Evolutionary conservation across 345 rosid species (phyloP).

Genomic region (Microthlaspi erraticum): DNA sequence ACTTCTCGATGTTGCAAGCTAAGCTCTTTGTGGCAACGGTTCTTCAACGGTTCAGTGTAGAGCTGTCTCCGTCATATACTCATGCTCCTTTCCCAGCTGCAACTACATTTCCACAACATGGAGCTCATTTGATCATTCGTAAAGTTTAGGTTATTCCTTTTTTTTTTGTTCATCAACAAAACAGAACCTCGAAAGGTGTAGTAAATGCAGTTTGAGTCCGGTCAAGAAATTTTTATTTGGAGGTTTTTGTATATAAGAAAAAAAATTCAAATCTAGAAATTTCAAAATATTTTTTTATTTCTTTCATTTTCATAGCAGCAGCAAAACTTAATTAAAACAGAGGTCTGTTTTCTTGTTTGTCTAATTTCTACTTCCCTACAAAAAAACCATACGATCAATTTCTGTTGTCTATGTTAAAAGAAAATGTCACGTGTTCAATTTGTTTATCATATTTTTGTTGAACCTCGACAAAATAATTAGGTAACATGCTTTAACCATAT

Average conservation of each 20-base stretch:
- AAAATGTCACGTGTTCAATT: constrained; percentile 2
- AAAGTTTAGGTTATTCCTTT: constrained; percentile 32
- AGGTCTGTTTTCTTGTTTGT: constrained; percentile 1
- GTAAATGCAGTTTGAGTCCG: constrained; percentile 23
- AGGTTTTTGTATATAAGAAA: constrained; percentile 37
- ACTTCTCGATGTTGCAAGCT: constrained; percentile 55
- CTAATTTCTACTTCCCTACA: constrained; percentile 13
- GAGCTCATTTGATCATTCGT: constrained; percentile 49
- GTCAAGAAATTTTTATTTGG: constrained; percentile 29
- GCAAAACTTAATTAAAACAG: background rate
- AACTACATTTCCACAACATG: constrained; percentile 54
- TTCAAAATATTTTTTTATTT: constrained; percentile 5
- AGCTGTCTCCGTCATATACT: constrained; percentile 53
- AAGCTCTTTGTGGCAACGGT: constrained; percentile 52
- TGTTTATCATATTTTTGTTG: constrained; percentile 10
- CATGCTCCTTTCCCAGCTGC: constrained; percentile 55
- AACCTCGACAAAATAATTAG: constrained; percentile 17
- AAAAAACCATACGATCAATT: background rate
- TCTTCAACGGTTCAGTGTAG: constrained; percentile 50
- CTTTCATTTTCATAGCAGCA: background rate
- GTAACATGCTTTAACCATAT: constrained; percentile 25
- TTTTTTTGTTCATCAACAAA: constrained; percentile 15
- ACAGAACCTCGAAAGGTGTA: constrained; percentile 6
- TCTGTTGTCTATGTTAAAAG: background rate
- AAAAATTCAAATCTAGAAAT: background rate